Evolutionary conservation across 2,329 filamentous ascomycete genomes (phyloP), one percentile per base, ranked within the genome.

Genomic region (Elsinoe ampelina): DNA sequence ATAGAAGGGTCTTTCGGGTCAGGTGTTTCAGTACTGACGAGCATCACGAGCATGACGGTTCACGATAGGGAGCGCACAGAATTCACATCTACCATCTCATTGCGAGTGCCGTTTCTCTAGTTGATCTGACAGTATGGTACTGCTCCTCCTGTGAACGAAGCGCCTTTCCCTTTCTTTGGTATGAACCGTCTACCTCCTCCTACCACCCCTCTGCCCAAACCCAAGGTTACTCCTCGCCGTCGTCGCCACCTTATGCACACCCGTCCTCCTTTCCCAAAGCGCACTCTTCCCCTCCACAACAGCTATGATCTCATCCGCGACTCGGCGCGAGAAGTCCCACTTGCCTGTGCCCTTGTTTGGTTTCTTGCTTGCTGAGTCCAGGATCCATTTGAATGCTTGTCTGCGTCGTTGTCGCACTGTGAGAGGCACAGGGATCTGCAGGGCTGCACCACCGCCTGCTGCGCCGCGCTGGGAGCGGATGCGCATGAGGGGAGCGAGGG

Each of bases 291-390:
- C 93, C 77, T 97, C 91, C 8, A 95, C 84, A 22, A 97, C 87
- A 35, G 86, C 80, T 56, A 97, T 79, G 59, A 97, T 76, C 78
- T 96, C 92, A 68, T 92, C 85, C 1, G 89, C 90, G 60, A 97
- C 80, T 57, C 87, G 80, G 64, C 85, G 78, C 10, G 89, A 85
- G 66, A 95, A 86, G 70, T 84, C 83, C 61, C 80, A 80, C 58
- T 81, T 80, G 6, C 87, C 87, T 65, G 82, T 87, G 17, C 85
- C 86, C 63, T 79, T 78, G 61, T 84, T 86, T 61, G 80, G 82
- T 73, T 86, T 85, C 78, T 90, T 93, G 61, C 82, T 81, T 38
- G 89, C 88, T n/a, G 83, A 80, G 61, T 89, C 85, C 58, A 97
- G 72, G 63, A 98, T 95, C 93, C 93, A 98, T 70, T 81, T 76